Evolutionary conservation across 768 basidiomycete species (phyloP).

Genomic region (Russula vinacea): DNA sequence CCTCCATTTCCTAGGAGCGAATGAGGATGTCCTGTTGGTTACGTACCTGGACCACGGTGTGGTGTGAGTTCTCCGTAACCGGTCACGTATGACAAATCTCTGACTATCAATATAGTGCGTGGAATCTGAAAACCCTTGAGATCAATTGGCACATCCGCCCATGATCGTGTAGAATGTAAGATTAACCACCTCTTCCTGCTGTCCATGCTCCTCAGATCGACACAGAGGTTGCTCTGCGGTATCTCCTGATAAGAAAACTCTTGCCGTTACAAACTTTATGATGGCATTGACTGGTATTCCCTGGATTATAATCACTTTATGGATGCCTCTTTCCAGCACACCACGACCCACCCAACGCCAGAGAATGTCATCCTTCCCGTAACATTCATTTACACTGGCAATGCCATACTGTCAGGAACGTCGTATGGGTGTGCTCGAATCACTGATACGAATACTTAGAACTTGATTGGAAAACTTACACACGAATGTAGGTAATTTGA

Average conservation of each 20-base stretch:
- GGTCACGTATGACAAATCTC: not conserved
- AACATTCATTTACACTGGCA: not conserved
- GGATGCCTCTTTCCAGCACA: slow-evolving; percentile 1
- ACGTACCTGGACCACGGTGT: slow-evolving; percentile 12
- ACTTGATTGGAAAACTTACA: not conserved
- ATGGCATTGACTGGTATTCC: slow-evolving; percentile 10
- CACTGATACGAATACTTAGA: not conserved
- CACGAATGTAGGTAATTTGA: not conserved
- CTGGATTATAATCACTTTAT: not conserved
- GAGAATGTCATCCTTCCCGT: not conserved
- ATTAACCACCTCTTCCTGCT: not conserved
- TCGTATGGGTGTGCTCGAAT: slow-evolving; percentile 1
- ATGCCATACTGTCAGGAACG: not conserved
- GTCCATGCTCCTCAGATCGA: too few relatives aligned
- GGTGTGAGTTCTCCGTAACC: not conserved
- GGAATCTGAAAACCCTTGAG: not conserved
- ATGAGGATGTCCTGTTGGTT: not conserved
- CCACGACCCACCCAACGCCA: not conserved
- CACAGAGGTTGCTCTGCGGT: slow-evolving; percentile 9
- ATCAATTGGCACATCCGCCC: slow-evolving; percentile 5
- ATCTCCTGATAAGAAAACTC: not conserved
- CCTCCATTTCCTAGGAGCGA: not conserved
- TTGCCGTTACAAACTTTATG: not conserved
- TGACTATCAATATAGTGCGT: not conserved
- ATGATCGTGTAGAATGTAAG: slow-evolving; percentile 7